Base-by-base conservation (phyloP, 2,329 filamentous ascomycete genomes). In the Calonectria honghensis region DNA sequence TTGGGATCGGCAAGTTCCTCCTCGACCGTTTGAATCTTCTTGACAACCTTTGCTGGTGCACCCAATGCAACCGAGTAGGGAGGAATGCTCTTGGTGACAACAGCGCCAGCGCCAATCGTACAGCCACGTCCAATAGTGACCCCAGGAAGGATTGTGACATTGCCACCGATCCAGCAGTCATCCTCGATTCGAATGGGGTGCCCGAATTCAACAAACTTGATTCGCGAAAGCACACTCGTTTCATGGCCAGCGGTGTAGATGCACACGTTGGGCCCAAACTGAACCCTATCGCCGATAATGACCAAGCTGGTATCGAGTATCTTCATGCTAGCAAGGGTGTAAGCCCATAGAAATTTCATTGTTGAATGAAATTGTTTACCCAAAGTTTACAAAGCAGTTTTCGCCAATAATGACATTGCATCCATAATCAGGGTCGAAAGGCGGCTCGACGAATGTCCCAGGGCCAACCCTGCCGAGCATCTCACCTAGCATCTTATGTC, bases 261-360 rank as follows among this genome's bases (percentile, higher is more conserved):
- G 65, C 88, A 91, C 0, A 96, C 93, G 78, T 92, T 93, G 0
- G 94, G 93, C 0, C 93, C 95, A 70, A 96, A 89, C 77, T 94
- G 85, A 2, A 94, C 94, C 35, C 94, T 90, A 32, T 93, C 89
- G 0, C 94, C 94, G 61, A 96, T 93, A 5, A 83, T 86, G 51
- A 96, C 92, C 3, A 91, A 86, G 77, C 91, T 94, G n/a, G 92
- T 95, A 82, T 96, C 94, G 18, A 96, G 86, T 74, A 96, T 93
- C 2, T 91, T 91, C 70, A 89, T 81, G 73, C 87, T 88, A 37
- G 11, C 9, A n/a, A 0, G 5, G 18, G 5, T 2, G 3, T 69
- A 20, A 74, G 66, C 57, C 41, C 37, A 18, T 16, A 13, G 9
- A 35, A 27, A 39, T n/a, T 51, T 13, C 39, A 32, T 57, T 18